Evolutionary conservation across 345 rosid species (phyloP), one percentile per base, ranked within the genome.

Genomic region (Anastatica hierochuntica): DNA sequence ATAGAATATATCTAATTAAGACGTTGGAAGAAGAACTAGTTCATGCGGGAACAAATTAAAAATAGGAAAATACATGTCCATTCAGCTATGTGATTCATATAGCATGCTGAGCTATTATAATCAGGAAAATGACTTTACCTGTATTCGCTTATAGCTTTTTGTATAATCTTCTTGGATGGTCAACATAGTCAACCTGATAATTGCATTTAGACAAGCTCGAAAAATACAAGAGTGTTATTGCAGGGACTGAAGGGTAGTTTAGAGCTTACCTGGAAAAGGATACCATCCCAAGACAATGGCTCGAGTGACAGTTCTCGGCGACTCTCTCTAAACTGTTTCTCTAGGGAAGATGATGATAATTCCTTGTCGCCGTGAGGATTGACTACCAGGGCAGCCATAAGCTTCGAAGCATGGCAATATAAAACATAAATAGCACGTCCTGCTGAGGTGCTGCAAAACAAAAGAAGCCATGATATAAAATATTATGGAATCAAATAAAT

Each of bases 311-410:
- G 58, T 38, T 83, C 75, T 55, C 57, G 79, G 65, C 98, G 82
- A 61, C 95, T 85, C 74, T 90, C 96, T 62, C 77, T 80, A 63
- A 80, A 84, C 71, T 90, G 94, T 66, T 65, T 80, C 66, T 90
- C 92, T 31, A 90, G 84, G 64, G 82, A 68, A 67, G 81, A 63
- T 57, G 85, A 57, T 12, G 79, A 70, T 60, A 84, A 34, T 45
- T 84, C 96, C 78, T 78, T 77, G 63, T 70, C 76, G 41, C 67
- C 79, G 62, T 72, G 76, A 71, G 84, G 84, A 67, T 71, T 78
- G 62, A 90, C 96, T 34, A 84, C 83, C 68, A 82, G 81, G 43
- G 79, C 79, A 63, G 71, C 64, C 51, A 87, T 42, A 30, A 67
- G 56, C 66, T 75, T 67, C 30, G 76, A 66, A 46, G 78, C 69